Percentiles rank a stretch among this genome's conserved stretches.
These are phyloP conservation scores for Capronia americana DNA, from an alignment of 2,329 filamentous ascomycete species.

Conservation along the genomic window DNA sequence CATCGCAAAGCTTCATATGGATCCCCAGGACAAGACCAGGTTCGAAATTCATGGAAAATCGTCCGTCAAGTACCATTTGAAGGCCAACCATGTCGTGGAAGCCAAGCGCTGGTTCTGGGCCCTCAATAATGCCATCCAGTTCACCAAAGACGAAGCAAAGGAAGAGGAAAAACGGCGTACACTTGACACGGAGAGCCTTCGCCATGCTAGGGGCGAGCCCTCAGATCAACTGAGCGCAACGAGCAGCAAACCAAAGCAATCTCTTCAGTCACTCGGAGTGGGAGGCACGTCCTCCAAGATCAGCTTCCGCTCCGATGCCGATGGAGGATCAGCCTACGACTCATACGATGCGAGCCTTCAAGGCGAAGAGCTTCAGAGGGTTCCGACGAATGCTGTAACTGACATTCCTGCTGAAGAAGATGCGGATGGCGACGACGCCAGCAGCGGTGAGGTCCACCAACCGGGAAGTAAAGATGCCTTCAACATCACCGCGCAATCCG, in stretches of 20 bases:
- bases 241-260: slow-evolving; percentile 47
- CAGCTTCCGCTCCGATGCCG: slow-evolving; percentile 61
- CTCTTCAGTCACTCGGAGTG: slow-evolving; percentile 45
- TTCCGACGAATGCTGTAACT: slow-evolving; percentile 57
- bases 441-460: slow-evolving; percentile 72
- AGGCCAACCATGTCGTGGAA: slow-evolving; percentile 97
- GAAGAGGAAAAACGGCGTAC: slow-evolving; percentile 81
- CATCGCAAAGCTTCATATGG: slow-evolving; percentile 94
- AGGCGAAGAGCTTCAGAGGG: slow-evolving; percentile 56
- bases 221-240: slow-evolving; percentile 49
- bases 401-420: slow-evolving; percentile 67
- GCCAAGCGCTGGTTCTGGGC: slow-evolving; percentile 99
- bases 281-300: slow-evolving; percentile 53
- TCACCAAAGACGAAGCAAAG: slow-evolving; percentile 94
- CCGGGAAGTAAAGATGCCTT: slow-evolving; percentile 88
- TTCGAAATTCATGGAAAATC: slow-evolving; percentile 99
- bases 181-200: slow-evolving; percentile 75
- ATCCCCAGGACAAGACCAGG: slow-evolving; percentile 93
- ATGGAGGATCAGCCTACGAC: slow-evolving; percentile 60
- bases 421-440: slow-evolving; percentile 81
- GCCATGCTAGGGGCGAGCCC: slow-evolving; percentile 78
- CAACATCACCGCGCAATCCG: slow-evolving; percentile 95
- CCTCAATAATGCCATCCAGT: slow-evolving; percentile 97
- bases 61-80: slow-evolving; percentile 96
- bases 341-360: slow-evolving; percentile 64